phyloP scores from a whole-genome alignment of 345 rosid genomes.

The Lumnitzera racemosa region DNA sequence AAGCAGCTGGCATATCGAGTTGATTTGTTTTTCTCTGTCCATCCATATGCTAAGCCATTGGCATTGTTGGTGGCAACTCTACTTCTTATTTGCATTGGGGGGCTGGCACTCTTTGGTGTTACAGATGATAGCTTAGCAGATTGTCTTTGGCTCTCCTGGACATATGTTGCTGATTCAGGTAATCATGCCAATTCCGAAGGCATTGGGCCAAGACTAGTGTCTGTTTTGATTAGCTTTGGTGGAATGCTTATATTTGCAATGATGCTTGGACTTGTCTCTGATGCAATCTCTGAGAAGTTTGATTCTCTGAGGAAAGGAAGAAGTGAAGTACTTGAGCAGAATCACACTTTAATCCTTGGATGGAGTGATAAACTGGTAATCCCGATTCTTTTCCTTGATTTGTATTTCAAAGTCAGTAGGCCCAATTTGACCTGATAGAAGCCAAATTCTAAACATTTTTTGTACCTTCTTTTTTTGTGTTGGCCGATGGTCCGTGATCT shows the following conservation, averaged over 20 bases:
- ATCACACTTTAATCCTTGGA: conserved; percentile 68
- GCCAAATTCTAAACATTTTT: too few species aligned
- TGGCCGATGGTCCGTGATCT: too few species aligned
- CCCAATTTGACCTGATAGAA: too few species aligned
- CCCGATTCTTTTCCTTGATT: conserved; percentile 9
- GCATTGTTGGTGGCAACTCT: conserved; percentile 59
- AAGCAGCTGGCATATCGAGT: conserved; percentile 50
- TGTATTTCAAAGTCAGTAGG: too few species aligned
- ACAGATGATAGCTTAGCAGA: conserved; percentile 54
- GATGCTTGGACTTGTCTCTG: conserved; percentile 80
- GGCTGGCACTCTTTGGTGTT: conserved; percentile 59
- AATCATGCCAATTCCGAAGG: conserved; percentile 69
- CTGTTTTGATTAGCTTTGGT: conserved; percentile 66
- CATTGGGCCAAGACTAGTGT: conserved; percentile 57
- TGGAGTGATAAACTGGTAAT: conserved; percentile 83
- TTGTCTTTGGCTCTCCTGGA: conserved; percentile 75
- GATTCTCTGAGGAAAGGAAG: conserved; percentile 70
- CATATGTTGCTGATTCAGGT: conserved; percentile 57
- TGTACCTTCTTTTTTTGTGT: too few species aligned
- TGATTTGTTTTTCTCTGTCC: conserved; percentile 50
- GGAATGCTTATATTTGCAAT: conserved; percentile 81
- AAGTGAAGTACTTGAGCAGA: conserved; percentile 62
- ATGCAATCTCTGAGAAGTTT: conserved; percentile 69
- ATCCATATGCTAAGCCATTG: conserved; percentile 63
- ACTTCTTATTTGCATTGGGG: conserved; percentile 56